Evolutionary conservation across 805 yeast species (phyloP).

Genomic region (Lachancea meyersii): DNA sequence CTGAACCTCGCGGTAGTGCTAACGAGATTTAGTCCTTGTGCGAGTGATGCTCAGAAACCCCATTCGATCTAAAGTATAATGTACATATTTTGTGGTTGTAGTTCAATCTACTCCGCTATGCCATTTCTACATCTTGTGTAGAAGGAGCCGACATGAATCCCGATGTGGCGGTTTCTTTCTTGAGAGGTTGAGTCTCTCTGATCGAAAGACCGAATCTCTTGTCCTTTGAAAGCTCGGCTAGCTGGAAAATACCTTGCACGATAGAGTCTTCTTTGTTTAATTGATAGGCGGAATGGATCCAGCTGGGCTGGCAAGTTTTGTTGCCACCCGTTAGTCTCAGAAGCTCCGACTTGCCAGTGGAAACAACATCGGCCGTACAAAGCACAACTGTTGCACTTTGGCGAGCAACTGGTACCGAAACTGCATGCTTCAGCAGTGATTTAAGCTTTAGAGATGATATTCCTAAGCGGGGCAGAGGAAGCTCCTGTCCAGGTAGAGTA

Average conservation of each 20-base stretch:
- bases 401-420: constrained; percentile 59
- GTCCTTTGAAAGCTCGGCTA: constrained; percentile 58
- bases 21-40: not conserved
- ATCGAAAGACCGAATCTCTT: constrained; percentile 61
- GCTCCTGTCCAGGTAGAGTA: constrained; percentile 59
- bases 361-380: constrained; percentile 38
- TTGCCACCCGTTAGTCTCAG: constrained; percentile 79
- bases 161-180: constrained; percentile 15
- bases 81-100: not conserved
- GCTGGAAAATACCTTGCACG: constrained; percentile 44
- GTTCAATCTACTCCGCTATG: not conserved
- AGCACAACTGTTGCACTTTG: constrained; percentile 72
- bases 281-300: constrained; percentile 78
- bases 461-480: constrained; percentile 70
- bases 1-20: not conserved
- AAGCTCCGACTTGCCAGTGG: constrained; percentile 46
- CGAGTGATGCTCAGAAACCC: not conserved
- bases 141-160: not conserved
- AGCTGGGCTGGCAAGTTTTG: constrained; percentile 63
- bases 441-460: constrained; percentile 63
- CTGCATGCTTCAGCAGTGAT: constrained; percentile 49
- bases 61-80: not conserved
- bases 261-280: constrained; percentile 41
- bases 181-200: constrained; percentile 57
- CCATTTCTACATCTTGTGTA: constrained; percentile 9